Conservation (phyloP, 306 rosid genomes). For the Neltuma alba region DNA sequence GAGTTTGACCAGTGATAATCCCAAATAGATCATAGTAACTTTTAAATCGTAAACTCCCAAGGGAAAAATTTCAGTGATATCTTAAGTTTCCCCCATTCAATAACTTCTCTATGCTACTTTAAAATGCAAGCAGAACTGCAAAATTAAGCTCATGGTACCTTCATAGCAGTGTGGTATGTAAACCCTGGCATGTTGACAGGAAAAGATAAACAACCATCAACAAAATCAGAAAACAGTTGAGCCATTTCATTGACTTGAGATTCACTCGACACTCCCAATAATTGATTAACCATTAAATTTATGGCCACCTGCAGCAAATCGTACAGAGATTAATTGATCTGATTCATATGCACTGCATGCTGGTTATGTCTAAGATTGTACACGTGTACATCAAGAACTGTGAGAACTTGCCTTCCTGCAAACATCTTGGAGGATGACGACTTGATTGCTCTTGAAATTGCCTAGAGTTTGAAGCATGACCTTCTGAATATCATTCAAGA, state of each 20-base stretch:
- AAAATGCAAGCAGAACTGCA: neutral
- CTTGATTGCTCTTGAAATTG: conserved; percentile 60
- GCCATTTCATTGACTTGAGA: conserved; percentile 79
- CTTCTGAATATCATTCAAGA: conserved; percentile 71
- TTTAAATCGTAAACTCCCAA: neutral
- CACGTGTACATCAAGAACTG: neutral
- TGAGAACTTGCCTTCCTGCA: conserved; percentile 72
- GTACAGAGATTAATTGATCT: neutral
- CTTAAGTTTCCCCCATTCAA: neutral
- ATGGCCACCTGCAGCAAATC: conserved; percentile 69
- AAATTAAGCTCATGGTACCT: conserved; percentile 46
- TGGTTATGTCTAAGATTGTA: neutral
- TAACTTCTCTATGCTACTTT: neutral
- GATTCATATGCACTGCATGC: neutral
- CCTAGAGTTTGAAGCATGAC: conserved; percentile 69
- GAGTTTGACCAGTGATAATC: neutral
- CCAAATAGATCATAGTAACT: neutral
- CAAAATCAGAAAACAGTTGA: conserved; percentile 81
- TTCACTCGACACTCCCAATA: conserved; percentile 76
- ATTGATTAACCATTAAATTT: conserved; percentile 86
- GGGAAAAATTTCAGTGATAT: neutral
- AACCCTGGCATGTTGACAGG: conserved; percentile 71
- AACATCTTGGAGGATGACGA: conserved; percentile 75
- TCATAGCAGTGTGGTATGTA: conserved; percentile 85
- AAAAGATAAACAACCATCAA: conserved; percentile 86